Percentiles rank a stretch among this genome's conserved stretches.
These are phyloP conservation scores for Vitis hybrid DNA, from an alignment of 177 flowering plant genomes.

Conservation along the genomic window DNA sequence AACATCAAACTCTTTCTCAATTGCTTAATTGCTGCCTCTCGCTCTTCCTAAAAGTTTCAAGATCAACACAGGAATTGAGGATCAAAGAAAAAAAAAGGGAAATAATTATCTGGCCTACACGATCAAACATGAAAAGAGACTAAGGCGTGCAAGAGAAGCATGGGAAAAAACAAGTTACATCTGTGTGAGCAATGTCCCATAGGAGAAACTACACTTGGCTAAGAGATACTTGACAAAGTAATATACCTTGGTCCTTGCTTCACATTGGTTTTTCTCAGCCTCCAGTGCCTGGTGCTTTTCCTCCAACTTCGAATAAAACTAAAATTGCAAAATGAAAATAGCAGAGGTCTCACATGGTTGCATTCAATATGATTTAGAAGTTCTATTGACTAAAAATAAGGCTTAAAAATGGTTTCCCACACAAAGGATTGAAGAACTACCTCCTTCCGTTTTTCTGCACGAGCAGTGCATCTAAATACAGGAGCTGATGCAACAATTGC, in stretches of 20 bases:
- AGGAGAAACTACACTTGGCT: background rate
- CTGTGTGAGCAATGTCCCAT: background rate
- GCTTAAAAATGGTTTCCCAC: background rate
- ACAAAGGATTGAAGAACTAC: constrained; percentile 32
- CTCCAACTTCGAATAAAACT: constrained; percentile 89
- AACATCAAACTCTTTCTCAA: constrained; percentile 75
- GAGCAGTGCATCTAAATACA: constrained; percentile 55
- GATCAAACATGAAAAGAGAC: background rate
- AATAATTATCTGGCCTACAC: constrained; percentile 2
- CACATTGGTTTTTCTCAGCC: constrained; percentile 75
- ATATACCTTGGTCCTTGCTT: constrained; percentile 78
- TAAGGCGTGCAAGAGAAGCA: background rate
- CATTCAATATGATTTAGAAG: background rate
- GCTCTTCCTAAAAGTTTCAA: constrained; percentile 65
- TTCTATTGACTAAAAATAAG: background rate
- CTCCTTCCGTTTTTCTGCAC: constrained; percentile 89
- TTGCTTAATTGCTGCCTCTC: constrained; percentile 72
- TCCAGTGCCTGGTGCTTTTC: constrained; percentile 89
- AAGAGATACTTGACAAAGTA: background rate
- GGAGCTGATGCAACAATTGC: constrained; percentile 64
- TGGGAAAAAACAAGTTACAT: background rate
- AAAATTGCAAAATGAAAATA: constrained; percentile 2
- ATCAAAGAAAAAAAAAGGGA: background rate
- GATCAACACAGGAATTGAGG: background rate
- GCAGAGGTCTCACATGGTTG: background rate